phyloP scores from a whole-genome alignment of 805 yeast genomes.

The Saturnispora dispora region DNA sequence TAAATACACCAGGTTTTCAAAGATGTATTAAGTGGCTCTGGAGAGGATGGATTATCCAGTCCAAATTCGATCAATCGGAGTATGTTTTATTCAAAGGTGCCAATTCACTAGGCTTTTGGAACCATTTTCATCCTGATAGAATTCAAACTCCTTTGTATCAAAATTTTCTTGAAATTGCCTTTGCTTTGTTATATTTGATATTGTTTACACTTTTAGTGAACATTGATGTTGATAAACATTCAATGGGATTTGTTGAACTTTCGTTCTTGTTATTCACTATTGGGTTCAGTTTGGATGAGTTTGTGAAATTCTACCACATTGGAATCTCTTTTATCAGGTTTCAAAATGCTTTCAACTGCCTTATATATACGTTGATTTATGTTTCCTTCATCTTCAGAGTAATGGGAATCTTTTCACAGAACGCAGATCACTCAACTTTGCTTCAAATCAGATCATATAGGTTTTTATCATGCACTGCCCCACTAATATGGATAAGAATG shows the following conservation, averaged over 20 bases:
- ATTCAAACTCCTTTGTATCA: constrained; percentile 82
- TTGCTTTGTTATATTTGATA: constrained; percentile 53
- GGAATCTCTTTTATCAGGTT: constrained; percentile 66
- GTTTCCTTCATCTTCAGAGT: constrained; percentile 49
- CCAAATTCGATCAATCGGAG: constrained; percentile 56
- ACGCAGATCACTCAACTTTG: constrained; percentile 18
- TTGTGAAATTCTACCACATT: constrained; percentile 62
- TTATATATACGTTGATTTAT: constrained; percentile 48
- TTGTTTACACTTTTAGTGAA: constrained; percentile 60
- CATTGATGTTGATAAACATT: constrained; percentile 34
- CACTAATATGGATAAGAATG: constrained; percentile 77
- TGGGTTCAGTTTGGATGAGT: constrained; percentile 61
- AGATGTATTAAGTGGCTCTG: constrained; percentile 84
- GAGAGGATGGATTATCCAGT: constrained; percentile 88
- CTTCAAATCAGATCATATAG: constrained; percentile 43
- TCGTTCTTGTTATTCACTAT: constrained; percentile 56
- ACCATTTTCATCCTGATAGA: constrained; percentile 76
- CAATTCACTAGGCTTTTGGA: constrained; percentile 40
- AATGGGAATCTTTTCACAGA: constrained; percentile 27
- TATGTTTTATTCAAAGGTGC: constrained; percentile 58
- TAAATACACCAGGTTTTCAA: constrained; percentile 76
- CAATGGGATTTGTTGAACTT: constrained; percentile 40
- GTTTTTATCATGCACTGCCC: constrained; percentile 70
- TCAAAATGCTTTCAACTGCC: constrained; percentile 71
- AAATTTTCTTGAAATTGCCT: constrained; percentile 57